Conservation (phyloP, 352 stramenopile species). For the Phytopythium litorale region DNA sequence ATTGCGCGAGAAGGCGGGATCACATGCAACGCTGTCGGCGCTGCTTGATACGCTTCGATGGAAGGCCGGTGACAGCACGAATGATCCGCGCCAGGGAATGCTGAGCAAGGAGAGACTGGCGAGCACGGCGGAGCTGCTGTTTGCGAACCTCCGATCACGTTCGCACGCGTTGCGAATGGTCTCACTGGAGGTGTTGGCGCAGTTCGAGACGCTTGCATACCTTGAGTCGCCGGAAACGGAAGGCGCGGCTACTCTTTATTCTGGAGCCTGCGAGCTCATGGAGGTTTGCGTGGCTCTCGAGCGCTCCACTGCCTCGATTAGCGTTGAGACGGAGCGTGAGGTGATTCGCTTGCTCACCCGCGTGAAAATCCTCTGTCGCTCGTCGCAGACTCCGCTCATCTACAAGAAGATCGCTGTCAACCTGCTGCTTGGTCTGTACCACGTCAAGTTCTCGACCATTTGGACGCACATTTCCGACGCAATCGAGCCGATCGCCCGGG, state of each 20-base stretch:
- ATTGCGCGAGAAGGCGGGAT: conserved; percentile 38
- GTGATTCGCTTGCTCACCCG: conserved; percentile 75
- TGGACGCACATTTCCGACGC: conserved; percentile 78
- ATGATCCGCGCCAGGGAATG: conserved; percentile 32
- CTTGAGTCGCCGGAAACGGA: conserved; percentile 36
- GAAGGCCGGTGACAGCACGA: conserved; percentile 22
- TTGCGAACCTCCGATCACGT: conserved; percentile 61
- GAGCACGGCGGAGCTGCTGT: conserved; percentile 32
- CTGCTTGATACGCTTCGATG: conserved; percentile 62
- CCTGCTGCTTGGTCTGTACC: conserved; percentile 77
- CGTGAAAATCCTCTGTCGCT: conserved; percentile 73
- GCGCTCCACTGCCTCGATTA: conserved; percentile 40
- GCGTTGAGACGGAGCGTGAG: conserved; percentile 79
- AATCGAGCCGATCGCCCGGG: conserved; percentile 45
- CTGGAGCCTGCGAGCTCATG: conserved; percentile 61
- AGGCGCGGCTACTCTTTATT: conserved; percentile 12
- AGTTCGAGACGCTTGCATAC: conserved; percentile 49
- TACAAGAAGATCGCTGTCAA: conserved; percentile 79
- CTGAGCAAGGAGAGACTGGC: conserved; percentile 34
- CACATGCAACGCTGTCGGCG: conserved; percentile 56
- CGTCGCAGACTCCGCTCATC: conserved; percentile 60
- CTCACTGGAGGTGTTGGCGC: conserved; percentile 59
- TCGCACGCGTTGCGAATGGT: conserved; percentile 64
- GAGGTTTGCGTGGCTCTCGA: conserved; percentile 71
- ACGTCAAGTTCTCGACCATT: conserved; percentile 88